Conservation (phyloP, 352 stramenopile genomes). For the Pythium periplocum region DNA sequence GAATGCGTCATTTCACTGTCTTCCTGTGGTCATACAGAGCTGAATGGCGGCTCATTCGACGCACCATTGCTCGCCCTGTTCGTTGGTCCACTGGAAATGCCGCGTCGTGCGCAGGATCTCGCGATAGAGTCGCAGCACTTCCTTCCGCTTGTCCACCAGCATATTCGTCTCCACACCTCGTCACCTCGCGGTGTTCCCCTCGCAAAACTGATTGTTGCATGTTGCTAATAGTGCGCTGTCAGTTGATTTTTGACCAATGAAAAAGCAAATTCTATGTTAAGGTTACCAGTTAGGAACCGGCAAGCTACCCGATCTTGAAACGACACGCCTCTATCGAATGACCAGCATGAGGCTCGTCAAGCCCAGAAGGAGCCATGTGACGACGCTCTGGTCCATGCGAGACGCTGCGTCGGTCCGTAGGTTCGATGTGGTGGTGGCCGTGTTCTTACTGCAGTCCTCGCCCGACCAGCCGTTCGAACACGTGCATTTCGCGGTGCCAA, state of each 20-base stretch:
- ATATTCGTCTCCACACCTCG: not conserved
- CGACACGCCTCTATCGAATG: no score
- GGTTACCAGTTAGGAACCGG: no score
- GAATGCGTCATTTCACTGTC: not conserved
- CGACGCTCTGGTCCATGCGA: no score
- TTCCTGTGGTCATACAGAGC: not conserved
- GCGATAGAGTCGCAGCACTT: constrained; percentile 78
- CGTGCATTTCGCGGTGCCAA: constrained; percentile 16
- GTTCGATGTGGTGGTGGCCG: not conserved
- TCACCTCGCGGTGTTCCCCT: no score
- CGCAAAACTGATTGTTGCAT: no score
- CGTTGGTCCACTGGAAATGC: constrained; percentile 70
- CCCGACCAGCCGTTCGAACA: constrained; percentile 21
- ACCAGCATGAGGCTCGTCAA: no score
- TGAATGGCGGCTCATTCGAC: not conserved
- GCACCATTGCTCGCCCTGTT: constrained; percentile 65
- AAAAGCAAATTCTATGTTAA: no score
- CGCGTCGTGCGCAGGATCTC: constrained; percentile 73
- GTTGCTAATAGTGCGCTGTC: no score
- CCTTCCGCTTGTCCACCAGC: constrained; percentile 58
- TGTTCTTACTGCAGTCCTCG: constrained; percentile 20
- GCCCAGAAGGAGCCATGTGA: no score
- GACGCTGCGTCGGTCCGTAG: no score
- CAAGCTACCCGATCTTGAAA: no score
- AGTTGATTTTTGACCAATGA: no score